Base-by-base conservation (phyloP, 805 yeast genomes). In the Yarrowia keelungensis region DNA sequence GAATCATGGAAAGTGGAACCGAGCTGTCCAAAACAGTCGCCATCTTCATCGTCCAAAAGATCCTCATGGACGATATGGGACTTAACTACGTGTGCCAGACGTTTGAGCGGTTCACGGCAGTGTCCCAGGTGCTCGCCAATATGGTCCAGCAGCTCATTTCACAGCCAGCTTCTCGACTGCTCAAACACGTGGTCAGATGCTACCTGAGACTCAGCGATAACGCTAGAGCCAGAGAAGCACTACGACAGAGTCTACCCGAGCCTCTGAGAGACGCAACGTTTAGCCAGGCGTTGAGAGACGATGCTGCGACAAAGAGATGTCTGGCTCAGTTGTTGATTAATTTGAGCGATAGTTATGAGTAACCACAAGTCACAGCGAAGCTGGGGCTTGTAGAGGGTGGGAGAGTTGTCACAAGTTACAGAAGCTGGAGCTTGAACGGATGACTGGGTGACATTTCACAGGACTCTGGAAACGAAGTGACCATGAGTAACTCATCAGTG, bases 1-100 rank as follows among this genome's bases (percentile, higher is more conserved):
- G 95, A 74, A 94, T 95, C 71, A 94, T 94, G 97, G 98, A 94
- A 77, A 87, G 93, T 0, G 92, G 97, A 8, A 89, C 97, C 0
- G 99, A 95, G 76, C 83, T 94, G 66, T 89, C 96, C 61, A 94
- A 95, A 76, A 95, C 98, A 0, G 99, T 94, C 35, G 99, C 99
- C 5, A 93, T 94, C 69, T 94, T 95, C 81, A 94, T 95, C 70
- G 89, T 95, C 56, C 98, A 94, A 76, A 94, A 93, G 78, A 94
- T 94, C 68, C 82, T 94, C 65, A 84, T 92, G 72, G 98, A 95
- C 79, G 97, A 94, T 75, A 87, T 89, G 73, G 99, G 99, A 0
- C 83, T 94, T 70, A 86, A 88, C 22, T 95, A 95, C 79, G 91
- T 95, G 26, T 95, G 98, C 80, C 97, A 96, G 69, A 94, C 98